Evolutionary conservation across 441 rosid species (phyloP).

Genomic region (Pelargonium citronellum): DNA sequence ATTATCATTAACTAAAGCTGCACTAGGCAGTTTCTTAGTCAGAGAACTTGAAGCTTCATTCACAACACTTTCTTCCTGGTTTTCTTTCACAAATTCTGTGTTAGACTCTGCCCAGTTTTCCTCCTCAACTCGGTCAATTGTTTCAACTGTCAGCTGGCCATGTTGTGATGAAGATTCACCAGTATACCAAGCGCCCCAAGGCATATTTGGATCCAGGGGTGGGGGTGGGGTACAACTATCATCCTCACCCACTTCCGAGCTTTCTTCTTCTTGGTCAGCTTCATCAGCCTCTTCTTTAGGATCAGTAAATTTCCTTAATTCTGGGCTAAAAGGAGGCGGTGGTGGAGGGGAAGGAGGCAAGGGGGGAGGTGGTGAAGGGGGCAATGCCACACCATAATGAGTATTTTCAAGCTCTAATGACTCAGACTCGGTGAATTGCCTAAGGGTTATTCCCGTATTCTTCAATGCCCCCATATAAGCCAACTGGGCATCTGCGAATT

Average conservation of each 20-base stretch:
- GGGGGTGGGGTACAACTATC: conserved; percentile 34
- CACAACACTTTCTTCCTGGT: conserved; percentile 31
- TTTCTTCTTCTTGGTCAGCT: conserved; percentile 31
- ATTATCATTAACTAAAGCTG: conserved; percentile 45
- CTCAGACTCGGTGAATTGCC: conserved; percentile 89
- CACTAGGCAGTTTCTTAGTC: conserved; percentile 34
- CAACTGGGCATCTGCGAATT: conserved; percentile 74
- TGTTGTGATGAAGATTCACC: conserved; percentile 31
- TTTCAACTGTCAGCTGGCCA: conserved; percentile 28
- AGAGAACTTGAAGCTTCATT: conserved; percentile 24
- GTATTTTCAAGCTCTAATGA: conserved; percentile 58
- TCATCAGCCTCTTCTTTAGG: conserved; percentile 20
- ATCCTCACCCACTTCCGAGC: conserved; percentile 30
- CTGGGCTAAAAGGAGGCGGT: conserved; percentile 76
- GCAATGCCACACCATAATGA: conserved; percentile 31
- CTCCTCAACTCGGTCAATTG: conserved; percentile 41
- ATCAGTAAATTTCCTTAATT: conserved; percentile 32
- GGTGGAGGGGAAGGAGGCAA: conserved; percentile 81
- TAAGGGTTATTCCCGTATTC: conserved; percentile 80
- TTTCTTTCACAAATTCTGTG: conserved; percentile 64
- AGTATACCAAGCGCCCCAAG: conserved; percentile 51
- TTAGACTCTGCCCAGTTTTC: conserved; percentile 68
- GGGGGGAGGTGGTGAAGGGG: conserved; percentile 47
- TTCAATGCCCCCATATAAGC: conserved; percentile 74
- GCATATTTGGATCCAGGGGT: conserved; percentile 34